phyloP scores from a whole-genome alignment of 2,329 filamentous ascomycete genomes.

The Hypoxylon sp. region DNA sequence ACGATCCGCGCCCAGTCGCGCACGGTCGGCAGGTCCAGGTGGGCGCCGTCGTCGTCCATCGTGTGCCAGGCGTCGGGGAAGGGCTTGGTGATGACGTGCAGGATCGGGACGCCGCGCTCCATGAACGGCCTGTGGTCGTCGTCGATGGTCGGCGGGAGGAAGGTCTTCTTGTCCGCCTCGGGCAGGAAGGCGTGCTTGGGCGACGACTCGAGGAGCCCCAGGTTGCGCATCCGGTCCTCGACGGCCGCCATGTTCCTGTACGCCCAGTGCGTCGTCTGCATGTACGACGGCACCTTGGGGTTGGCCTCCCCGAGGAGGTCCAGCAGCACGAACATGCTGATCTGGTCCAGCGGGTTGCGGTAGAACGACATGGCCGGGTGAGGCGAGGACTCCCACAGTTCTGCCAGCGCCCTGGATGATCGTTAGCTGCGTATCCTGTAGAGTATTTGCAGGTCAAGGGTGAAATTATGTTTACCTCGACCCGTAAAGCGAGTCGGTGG shows the following conservation, averaged over 20 bases:
- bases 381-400: constrained; percentile 71
- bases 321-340: constrained; percentile 77
- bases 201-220: constrained; percentile 59
- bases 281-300: constrained; percentile 74
- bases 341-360: constrained; percentile 73
- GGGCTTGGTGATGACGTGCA: constrained; percentile 77
- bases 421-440: background rate
- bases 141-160: constrained; percentile 55
- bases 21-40: constrained; percentile 74
- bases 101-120: constrained; percentile 73
- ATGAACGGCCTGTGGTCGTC: constrained; percentile 86
- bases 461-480: constrained; percentile 65
- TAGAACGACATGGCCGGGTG: constrained; percentile 75
- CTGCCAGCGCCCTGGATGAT: constrained; percentile 66
- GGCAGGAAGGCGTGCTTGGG: constrained; percentile 60
- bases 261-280: constrained; percentile 82
- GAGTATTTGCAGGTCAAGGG: background rate
- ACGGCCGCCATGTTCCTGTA: constrained; percentile 72
- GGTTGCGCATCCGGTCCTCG: constrained; percentile 68
- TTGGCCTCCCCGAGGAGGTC: constrained; percentile 72
- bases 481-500: constrained; percentile 78
- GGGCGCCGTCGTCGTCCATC: constrained; percentile 73
- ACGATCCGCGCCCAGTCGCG: constrained; percentile 80
- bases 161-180: constrained; percentile 59
- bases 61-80: constrained; percentile 79